A percentile compares a stretch with the other conserved stretches of the same genome.
These are phyloP conservation scores for Penicillium sp. DNA, from an alignment of 2,329 filamentous ascomycete genomes.

Conservation along the genomic window DNA sequence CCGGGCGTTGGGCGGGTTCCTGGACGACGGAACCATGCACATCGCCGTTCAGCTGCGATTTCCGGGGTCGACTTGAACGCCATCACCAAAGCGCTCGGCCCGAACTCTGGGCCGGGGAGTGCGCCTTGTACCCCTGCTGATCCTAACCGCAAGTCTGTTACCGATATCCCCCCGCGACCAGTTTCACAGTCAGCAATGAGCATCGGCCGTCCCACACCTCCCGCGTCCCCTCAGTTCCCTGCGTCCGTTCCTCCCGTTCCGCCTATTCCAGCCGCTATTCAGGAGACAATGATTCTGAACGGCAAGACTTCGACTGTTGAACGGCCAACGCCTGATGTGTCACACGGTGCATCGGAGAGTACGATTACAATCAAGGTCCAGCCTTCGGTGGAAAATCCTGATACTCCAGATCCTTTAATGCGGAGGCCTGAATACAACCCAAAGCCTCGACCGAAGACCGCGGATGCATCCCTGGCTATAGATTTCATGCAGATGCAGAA, in stretches of 20 bases:
- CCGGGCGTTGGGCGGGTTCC: slow-evolving; percentile 46
- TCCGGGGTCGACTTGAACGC: slow-evolving; percentile 74
- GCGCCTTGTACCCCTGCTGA: slow-evolving; percentile 53
- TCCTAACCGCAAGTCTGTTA: slow-evolving; percentile 25
- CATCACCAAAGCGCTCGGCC: slow-evolving; percentile 46
- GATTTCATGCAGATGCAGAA: slow-evolving; percentile 20
- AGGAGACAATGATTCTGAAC: slow-evolving; percentile 11
- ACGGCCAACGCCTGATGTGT: slow-evolving; percentile 76
- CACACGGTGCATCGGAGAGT: slow-evolving; percentile 77
- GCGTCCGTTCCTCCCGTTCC: slow-evolving; percentile 11
- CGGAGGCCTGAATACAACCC: slow-evolving; percentile 31
- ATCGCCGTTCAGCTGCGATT: slow-evolving; percentile 75
- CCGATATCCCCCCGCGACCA: slow-evolving; percentile 32
- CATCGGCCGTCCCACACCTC: slow-evolving; percentile 31
- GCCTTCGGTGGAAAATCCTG: slow-evolving; percentile 51
- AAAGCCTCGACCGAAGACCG: slow-evolving; percentile 43
- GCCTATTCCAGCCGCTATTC: slow-evolving; percentile 19
- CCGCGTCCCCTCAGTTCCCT: slow-evolving; percentile 32
- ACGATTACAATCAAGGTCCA: slow-evolving; percentile 62
- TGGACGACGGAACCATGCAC: slow-evolving; percentile 66
- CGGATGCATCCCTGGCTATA: slow-evolving; percentile 40
- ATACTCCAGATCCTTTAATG: slow-evolving; percentile 39
- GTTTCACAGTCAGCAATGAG: slow-evolving; percentile 35
- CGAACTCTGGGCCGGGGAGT: slow-evolving; percentile 53
- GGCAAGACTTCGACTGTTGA: slow-evolving; percentile 55